A percentile compares a stretch with the other conserved stretches of the same genome.
These are phyloP conservation scores for Pelargonium fulgidum DNA, from an alignment of 441 rosid species.

Conservation along the genomic window DNA sequence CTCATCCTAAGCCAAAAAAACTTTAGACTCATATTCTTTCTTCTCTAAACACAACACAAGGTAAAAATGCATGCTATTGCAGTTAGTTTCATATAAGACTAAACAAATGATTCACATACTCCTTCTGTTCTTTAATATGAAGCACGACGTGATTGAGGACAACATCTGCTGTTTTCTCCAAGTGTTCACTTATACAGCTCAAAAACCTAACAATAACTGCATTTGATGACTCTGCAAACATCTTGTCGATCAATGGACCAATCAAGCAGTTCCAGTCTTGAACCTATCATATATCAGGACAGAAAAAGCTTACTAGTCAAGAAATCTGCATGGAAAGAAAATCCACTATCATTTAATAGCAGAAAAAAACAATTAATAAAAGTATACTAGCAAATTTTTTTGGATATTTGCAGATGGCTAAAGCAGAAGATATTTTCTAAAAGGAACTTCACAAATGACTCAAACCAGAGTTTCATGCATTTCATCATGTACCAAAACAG, in stretches of 20 bases:
- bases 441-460: conserved; percentile 8
- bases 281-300: conserved; percentile 42
- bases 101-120: conserved; percentile 35
- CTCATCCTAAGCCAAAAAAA: too few species aligned
- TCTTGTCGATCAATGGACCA: conserved; percentile 66
- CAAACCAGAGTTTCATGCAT: conserved; percentile 16
- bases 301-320: conserved; percentile 16
- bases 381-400: background rate
- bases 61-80: background rate
- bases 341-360: background rate
- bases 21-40: too few species aligned
- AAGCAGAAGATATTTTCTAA: conserved; percentile 14
- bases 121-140: conserved; percentile 51
- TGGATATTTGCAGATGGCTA: background rate
- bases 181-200: conserved; percentile 59
- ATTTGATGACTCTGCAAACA: conserved; percentile 89
- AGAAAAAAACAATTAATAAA: background rate
- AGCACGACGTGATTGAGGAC: conserved; percentile 54
- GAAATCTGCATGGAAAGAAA: conserved; percentile 8
- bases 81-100: background rate
- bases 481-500: conserved; percentile 2
- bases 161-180: conserved; percentile 49
- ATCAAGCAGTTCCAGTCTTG: conserved; percentile 64
- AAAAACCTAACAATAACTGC: conserved; percentile 70
- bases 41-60: background rate